Evolutionary conservation across 441 rosid species (phyloP).

Genomic region (Macaranga tanarius): DNA sequence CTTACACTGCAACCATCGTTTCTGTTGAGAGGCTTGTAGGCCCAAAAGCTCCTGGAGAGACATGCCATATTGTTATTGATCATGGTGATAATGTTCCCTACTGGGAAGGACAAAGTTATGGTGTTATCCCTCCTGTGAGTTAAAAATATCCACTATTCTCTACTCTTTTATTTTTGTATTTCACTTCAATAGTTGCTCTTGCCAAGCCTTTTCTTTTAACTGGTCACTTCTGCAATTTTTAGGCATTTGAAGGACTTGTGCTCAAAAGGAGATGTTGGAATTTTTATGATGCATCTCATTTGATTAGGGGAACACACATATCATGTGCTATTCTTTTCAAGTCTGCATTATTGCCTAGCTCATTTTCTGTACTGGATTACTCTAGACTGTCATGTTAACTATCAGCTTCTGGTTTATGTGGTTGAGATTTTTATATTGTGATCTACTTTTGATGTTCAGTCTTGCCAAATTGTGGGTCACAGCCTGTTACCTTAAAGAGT

Average conservation of each 20-base stretch:
- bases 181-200: not conserved
- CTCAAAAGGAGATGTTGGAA: not conserved
- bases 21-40: slow-evolving; percentile 95
- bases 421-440: not conserved
- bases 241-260: not conserved
- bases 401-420: slow-evolving; percentile 1
- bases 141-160: not conserved
- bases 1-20: slow-evolving; percentile 81
- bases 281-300: not conserved
- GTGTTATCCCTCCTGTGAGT: slow-evolving; percentile 97
- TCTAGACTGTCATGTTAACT: not conserved
- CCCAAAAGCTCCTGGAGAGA: slow-evolving; percentile 91
- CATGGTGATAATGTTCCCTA: slow-evolving; percentile 92
- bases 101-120: slow-evolving; percentile 99
- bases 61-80: slow-evolving; percentile 93
- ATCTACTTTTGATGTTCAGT: not conserved
- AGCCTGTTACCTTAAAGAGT: not conserved
- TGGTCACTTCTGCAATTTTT: not conserved
- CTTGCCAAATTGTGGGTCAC: not conserved
- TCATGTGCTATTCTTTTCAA: not conserved
- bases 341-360: not conserved
- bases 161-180: not conserved
- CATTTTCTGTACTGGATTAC: not conserved
- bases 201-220: not conserved
- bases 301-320: not conserved